Evolutionary conservation across 2,329 filamentous ascomycete species (phyloP), one percentile per base, ranked within the genome.

Genomic region (Harringtonia aguacate): DNA sequence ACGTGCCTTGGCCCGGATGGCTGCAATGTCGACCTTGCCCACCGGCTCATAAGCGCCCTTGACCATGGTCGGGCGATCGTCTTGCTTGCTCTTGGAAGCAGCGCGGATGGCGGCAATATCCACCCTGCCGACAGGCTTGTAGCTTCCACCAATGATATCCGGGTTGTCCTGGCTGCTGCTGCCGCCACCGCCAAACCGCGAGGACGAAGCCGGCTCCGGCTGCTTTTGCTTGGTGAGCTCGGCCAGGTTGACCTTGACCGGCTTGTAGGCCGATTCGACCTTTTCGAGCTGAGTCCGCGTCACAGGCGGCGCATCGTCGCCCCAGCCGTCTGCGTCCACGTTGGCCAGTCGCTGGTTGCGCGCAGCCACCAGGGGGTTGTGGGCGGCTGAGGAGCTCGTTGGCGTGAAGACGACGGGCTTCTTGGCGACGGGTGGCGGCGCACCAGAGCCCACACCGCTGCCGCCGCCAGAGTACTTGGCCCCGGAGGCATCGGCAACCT

Each of bases 401-500:
- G 90, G 89, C 39, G 86, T 92, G 59, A 95, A 95, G 40, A 85
- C n/a, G n/a, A n/a, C 87, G 29, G 92, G 90, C 68, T 97, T 97
- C 47, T 86, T 86, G 50, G 87, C 81, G 45, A 87, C 73, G 1
- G 83, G 77, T 9, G 87, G 85, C n/a, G 77, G 72, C 17, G 78
- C 74, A 3, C 34, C 24, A 15, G 38, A n/a, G n/a, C n/a, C n/a
- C n/a, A n/a, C 40, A 4, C 30, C 31, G 17, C 34, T n/a, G 46
- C 73, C 73, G 43, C 79, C 82, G 12, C 77, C 77, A 4, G 87
- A 86, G 66, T 98, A 98, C 63, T 95, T 97, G 50, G 90, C 79
- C 48, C 92, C 92, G 36, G 92, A 97, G 24, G 92, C 84, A 70
- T 97, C 89, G 48, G 87, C 79, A 39, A 98, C 87, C 65, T 95